Conservation (phyloP, 257 asterid genomes). For the Verbena officinalis region DNA sequence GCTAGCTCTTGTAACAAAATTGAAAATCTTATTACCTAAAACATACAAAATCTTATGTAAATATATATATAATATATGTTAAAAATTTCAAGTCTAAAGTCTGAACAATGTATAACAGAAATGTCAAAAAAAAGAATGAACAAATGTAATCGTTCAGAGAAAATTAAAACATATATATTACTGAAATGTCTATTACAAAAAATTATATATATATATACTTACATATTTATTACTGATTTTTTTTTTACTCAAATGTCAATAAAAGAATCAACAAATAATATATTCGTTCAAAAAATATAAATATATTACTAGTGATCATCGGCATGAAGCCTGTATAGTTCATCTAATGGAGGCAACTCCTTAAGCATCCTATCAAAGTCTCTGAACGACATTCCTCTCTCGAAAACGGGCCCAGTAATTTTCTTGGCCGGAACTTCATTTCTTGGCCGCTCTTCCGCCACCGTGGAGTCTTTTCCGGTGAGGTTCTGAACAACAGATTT, state of each 20-base stretch:
- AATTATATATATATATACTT: too few relatives aligned
- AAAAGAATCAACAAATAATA: neutral
- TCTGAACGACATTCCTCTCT: constrained; percentile 41
- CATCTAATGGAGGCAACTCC: constrained; percentile 56
- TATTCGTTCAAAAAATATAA: neutral
- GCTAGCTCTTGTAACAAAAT: too few relatives aligned
- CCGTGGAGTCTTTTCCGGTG: constrained; percentile 58
- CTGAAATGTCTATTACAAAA: too few relatives aligned
- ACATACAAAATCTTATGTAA: too few relatives aligned
- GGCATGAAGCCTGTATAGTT: constrained; percentile 35
- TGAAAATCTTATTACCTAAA: too few relatives aligned
- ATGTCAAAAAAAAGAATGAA: too few relatives aligned
- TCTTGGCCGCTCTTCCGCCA: constrained; percentile 1
- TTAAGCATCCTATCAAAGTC: constrained; percentile 50
- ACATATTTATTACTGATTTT: too few relatives aligned
- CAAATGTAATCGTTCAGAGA: too few relatives aligned
- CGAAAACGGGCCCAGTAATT: constrained; percentile 23
- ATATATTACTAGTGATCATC: neutral
- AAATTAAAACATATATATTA: too few relatives aligned
- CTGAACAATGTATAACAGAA: too few relatives aligned
- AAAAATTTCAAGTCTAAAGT: too few relatives aligned
- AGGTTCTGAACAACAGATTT: constrained; percentile 73
- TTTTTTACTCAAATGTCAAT: neutral
- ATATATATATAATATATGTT: too few relatives aligned
- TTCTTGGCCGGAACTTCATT: neutral